Evolutionary conservation across 2,329 filamentous ascomycete species (phyloP).

Genomic region (Claviceps arundinis): DNA sequence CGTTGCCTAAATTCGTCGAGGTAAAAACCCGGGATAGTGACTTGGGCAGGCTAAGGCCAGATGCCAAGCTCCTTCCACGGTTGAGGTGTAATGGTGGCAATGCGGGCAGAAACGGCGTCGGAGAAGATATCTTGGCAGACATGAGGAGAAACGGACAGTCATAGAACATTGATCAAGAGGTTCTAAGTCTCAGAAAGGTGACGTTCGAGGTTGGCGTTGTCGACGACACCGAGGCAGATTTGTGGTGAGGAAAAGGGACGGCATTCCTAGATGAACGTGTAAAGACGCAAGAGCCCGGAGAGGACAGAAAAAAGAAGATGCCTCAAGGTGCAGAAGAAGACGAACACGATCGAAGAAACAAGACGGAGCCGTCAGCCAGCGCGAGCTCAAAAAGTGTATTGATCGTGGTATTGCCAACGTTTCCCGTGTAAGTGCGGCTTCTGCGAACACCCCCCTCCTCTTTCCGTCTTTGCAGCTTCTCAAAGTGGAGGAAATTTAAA

Average conservation of each 20-base stretch:
- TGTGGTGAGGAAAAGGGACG: background rate
- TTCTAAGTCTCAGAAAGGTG: background rate
- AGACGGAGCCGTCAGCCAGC: background rate
- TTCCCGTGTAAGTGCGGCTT: slow-evolving; percentile 4
- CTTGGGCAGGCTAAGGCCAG: slow-evolving; percentile 12
- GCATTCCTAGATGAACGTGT: background rate
- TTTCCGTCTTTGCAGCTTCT: background rate
- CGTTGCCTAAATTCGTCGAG: slow-evolving; percentile 16
- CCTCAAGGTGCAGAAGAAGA: background rate
- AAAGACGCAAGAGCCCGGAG: background rate
- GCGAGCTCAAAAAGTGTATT: background rate
- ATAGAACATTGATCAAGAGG: background rate
- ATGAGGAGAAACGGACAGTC: slow-evolving; percentile 10
- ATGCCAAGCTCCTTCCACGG: slow-evolving; percentile 10
- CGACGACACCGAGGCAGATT: background rate
- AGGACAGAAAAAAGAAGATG: background rate
- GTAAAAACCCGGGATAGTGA: slow-evolving; percentile 10
- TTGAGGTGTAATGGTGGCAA: slow-evolving; percentile 11
- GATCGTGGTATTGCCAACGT: slow-evolving; percentile 1
- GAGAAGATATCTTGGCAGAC: slow-evolving; percentile 15
- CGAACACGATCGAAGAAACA: background rate
- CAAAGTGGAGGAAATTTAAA: background rate
- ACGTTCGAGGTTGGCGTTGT: slow-evolving; percentile 7
- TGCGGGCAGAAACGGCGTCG: slow-evolving; percentile 10
- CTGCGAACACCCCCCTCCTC: slow-evolving; percentile 4